Evolutionary conservation across 331 rosid species (phyloP).

Genomic region (Spiraea crenata): DNA sequence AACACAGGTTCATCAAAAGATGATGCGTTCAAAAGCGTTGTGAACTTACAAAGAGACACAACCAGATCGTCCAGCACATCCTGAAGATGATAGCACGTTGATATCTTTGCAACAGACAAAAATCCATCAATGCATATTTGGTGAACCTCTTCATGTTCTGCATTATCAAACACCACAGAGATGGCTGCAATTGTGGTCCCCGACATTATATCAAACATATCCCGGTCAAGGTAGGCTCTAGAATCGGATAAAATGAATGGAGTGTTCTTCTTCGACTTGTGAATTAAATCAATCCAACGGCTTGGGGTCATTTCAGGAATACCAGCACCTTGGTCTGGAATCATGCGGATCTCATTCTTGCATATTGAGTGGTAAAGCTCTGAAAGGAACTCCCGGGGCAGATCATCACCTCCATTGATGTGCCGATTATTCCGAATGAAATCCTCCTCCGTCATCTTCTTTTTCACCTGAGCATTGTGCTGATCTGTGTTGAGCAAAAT

Average conservation of each 20-base stretch:
- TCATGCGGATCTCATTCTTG: conserved; percentile 88
- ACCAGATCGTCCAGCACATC: conserved; percentile 89
- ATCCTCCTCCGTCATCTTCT: conserved; percentile 93
- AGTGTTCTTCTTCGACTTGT: conserved; percentile 67
- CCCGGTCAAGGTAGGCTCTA: conserved; percentile 83
- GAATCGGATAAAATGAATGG: conserved; percentile 82
- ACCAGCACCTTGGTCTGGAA: conserved; percentile 87
- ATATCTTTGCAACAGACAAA: conserved; percentile 82
- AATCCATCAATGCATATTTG: conserved; percentile 91
- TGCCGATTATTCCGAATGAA: conserved; percentile 85
- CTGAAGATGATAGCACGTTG: conserved; percentile 91
- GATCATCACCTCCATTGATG: conserved; percentile 86
- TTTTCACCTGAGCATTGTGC: conserved; percentile 89
- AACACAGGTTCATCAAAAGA: conserved; percentile 78
- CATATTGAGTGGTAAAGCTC: conserved; percentile 82
- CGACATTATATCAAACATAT: conserved; percentile 87
- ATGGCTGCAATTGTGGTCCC: conserved; percentile 95
- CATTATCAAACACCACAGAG: conserved; percentile 92
- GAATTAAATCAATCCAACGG: conserved; percentile 88
- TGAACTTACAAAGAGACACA: conserved; percentile 89
- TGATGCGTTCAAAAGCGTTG: conserved; percentile 69
- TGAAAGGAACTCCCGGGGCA: conserved; percentile 75
- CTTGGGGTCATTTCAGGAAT: conserved; percentile 93
- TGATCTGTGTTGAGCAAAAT: conserved; percentile 92
- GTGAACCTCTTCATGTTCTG: conserved; percentile 81